Conservation (phyloP, 2,329 filamentous ascomycete species). For the Penicillium concentricum region DNA sequence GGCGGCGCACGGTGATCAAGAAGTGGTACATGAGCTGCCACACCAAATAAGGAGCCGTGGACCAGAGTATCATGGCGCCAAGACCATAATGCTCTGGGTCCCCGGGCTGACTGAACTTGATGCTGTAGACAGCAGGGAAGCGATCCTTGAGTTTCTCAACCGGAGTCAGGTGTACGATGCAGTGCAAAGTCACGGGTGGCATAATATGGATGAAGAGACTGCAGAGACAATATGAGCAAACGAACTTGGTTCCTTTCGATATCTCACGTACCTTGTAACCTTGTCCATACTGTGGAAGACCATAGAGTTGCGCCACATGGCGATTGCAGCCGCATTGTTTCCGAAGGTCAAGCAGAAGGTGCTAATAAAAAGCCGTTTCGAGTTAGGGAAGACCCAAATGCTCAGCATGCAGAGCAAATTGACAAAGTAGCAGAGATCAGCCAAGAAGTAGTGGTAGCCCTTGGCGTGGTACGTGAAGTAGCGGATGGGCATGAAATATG, state of each 20-base stretch:
- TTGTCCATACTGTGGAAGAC: constrained; percentile 99
- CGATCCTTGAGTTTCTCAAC: constrained; percentile 62
- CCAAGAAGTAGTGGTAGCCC: constrained; percentile 95
- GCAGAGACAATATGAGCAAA: constrained; percentile 4
- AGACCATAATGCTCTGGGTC: constrained; percentile 78
- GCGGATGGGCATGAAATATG: constrained; percentile 97
- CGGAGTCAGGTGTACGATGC: constrained; percentile 78
- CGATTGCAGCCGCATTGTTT: constrained; percentile 96
- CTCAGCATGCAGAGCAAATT: constrained; percentile 79
- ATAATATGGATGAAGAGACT: constrained; percentile 99
- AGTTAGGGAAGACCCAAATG: constrained; percentile 86
- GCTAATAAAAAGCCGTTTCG: constrained; percentile 87
- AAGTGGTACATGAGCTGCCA: constrained; percentile 96
- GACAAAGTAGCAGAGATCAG: constrained; percentile 97
- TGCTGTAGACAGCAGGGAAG: constrained; percentile 82
- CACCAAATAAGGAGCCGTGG: constrained; percentile 83
- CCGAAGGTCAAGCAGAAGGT: constrained; percentile 91
- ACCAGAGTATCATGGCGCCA: constrained; percentile 87
- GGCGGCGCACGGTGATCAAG: constrained; percentile 90
- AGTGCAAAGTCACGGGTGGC: constrained; percentile 92
- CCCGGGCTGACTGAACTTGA: constrained; percentile 68
- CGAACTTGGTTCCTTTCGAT: not conserved
- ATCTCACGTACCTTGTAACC: constrained; percentile 68
- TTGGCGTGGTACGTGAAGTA: constrained; percentile 87
- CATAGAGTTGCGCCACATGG: constrained; percentile 98